Evolutionary conservation across 2,329 filamentous ascomycete genomes (phyloP).

Genomic region (Fusarium napiforme): DNA sequence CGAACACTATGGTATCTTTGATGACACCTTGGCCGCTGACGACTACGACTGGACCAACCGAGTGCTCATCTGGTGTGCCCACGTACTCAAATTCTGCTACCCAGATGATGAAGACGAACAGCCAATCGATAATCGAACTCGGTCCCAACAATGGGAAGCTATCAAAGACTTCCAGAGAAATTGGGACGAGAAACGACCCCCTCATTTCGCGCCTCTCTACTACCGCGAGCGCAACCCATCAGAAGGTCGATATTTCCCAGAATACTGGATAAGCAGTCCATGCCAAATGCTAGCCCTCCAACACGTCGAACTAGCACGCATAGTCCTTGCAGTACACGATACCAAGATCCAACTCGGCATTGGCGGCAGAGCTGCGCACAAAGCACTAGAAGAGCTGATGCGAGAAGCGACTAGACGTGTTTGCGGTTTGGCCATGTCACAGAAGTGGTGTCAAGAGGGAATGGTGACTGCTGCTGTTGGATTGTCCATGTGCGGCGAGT

Average conservation of each 20-base stretch:
- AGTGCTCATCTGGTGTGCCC: not conserved
- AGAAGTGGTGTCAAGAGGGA: constrained; percentile 7
- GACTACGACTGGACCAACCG: not conserved
- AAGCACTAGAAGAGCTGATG: constrained; percentile 20
- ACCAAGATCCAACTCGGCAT: constrained; percentile 26
- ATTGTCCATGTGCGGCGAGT: constrained; percentile 34
- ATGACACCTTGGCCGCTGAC: not conserved
- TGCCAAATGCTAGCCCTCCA: constrained; percentile 30
- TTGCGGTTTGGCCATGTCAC: constrained; percentile 13
- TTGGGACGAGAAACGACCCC: not conserved
- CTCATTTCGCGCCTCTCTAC: constrained; percentile 14
- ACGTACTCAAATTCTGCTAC: not conserved
- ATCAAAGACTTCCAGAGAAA: not conserved
- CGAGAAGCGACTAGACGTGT: constrained; percentile 13
- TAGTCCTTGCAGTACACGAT: constrained; percentile 29
- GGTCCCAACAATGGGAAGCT: not conserved
- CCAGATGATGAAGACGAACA: accelerated
- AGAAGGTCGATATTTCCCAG: constrained; percentile 10
- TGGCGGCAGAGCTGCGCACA: constrained; percentile 16
- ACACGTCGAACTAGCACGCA: constrained; percentile 22
- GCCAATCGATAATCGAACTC: not conserved
- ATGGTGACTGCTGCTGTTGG: constrained; percentile 27
- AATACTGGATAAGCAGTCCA: constrained; percentile 17
- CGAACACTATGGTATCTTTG: not conserved
- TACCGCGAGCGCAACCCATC: constrained; percentile 13